phyloP scores from a whole-genome alignment of 2,329 filamentous ascomycete species.

The Trichoderma sp. region DNA sequence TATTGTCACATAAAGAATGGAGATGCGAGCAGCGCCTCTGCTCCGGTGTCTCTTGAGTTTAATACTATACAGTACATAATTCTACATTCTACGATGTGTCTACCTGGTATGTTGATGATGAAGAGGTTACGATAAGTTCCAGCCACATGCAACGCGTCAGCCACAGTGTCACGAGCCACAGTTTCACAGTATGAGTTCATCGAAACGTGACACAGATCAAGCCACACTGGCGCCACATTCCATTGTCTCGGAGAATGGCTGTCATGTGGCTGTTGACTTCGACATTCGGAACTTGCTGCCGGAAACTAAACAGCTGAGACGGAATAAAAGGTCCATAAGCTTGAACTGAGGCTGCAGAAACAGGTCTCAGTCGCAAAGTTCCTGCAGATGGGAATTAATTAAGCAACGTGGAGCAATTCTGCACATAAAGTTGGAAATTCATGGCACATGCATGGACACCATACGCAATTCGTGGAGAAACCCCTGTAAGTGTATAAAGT shows the following conservation, averaged over 20 bases:
- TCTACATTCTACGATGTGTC: background rate
- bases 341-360: background rate
- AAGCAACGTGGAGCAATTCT: background rate
- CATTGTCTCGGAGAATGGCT: background rate
- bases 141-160: background rate
- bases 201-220: background rate
- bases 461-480: background rate
- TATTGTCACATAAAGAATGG: slow-evolving; percentile 1
- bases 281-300: background rate
- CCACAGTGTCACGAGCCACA: background rate
- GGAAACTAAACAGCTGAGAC: background rate
- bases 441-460: background rate
- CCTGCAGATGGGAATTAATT: background rate
- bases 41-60: background rate
- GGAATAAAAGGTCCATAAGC: background rate
- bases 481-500: background rate
- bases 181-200: background rate
- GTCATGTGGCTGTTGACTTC: background rate
- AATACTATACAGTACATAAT: background rate
- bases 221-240: background rate
- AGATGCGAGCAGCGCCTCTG: background rate
- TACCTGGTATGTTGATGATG: background rate
- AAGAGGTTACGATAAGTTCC: background rate
- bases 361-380: background rate
- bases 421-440: background rate